Evolutionary conservation across 108 stramenopile genomes (phyloP), one percentile per base, ranked within the genome.

Genomic region (Mayamaea pseudoterrestris): DNA sequence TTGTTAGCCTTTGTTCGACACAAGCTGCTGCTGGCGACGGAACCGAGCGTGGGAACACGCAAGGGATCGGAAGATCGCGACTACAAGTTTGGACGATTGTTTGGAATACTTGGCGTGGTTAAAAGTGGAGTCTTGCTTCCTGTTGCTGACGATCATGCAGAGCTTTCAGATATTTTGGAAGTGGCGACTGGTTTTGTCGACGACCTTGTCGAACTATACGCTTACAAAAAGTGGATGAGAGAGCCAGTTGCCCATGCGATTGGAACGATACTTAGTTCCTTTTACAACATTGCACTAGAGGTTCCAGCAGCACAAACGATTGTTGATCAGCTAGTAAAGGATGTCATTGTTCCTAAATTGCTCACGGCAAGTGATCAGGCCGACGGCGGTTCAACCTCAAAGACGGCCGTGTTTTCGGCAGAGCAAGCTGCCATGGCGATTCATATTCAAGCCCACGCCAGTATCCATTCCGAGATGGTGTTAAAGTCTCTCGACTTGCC

Each of bases 11-110:
- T 65, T 54, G 60, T 88, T 39, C 71, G 82, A 18, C 47, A 71
- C 28, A 47, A 62, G 42, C 65, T 88, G 34, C 24, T 68, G 13
- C 27, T 35, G n/a, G 66, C 68, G 16, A 73, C 71, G 6, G 66
- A 69, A 43, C 48, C 55, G 2, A 55, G 48, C 11, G 56, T 63
- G 30, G 68, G 54, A 1, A 74, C 71, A 58, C 68, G 74, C 50
- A 88, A 80, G 55, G 77, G 76, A 9, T 73, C 78, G 26, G 82
- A 90, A 58, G 78, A 79, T 57, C 57, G 82, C 12, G 87, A 90
- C 47, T 68, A 84, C 65, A 62, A 69, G 9, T 90, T 84, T 67
- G 87, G 82, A 18, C 52, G 82, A 41, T 41, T 90, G 35, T 90
- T 90, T 74, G 87, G 87, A 13, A 73, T 90, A 42, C 59, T 81